Evolutionary conservation across 2,329 filamentous ascomycete species (phyloP).

Genomic region (Sclerotinia nivalis): DNA sequence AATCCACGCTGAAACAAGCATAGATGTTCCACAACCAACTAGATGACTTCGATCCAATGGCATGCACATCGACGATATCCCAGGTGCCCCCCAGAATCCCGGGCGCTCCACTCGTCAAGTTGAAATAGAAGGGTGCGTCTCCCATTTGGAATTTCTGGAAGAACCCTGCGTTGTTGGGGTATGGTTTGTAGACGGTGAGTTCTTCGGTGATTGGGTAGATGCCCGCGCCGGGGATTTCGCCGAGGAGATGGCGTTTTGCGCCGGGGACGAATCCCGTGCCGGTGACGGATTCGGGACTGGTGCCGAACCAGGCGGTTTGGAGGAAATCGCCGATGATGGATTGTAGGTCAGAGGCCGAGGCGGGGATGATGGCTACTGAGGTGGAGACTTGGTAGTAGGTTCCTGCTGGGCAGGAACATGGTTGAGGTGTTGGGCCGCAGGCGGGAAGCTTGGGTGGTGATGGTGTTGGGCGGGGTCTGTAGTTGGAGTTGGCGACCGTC

Average conservation of each 20-base stretch:
- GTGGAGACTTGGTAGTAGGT: slow-evolving; percentile 10
- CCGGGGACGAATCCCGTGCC: neutral
- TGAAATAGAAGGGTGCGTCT: neutral
- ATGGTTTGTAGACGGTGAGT: neutral
- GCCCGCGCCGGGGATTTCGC: slow-evolving; percentile 3
- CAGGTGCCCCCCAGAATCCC: neutral
- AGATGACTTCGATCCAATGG: neutral
- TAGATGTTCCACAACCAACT: slow-evolving; percentile 21
- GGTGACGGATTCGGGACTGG: neutral
- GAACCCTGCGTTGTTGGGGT: neutral
- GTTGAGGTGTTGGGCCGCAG: slow-evolving; percentile 1
- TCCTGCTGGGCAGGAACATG: slow-evolving; percentile 6
- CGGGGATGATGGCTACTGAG: neutral
- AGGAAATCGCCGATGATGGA: slow-evolving; percentile 6
- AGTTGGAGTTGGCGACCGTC: neutral
- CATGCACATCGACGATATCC: slow-evolving; percentile 13
- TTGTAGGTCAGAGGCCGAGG: neutral
- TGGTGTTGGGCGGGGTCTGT: neutral
- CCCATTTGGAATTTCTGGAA: slow-evolving; percentile 15
- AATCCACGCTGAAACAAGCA: slow-evolving; percentile 13
- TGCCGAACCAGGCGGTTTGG: slow-evolving; percentile 8
- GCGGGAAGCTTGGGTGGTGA: neutral
- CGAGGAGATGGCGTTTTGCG: neutral
- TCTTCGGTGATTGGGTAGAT: slow-evolving; percentile 10
- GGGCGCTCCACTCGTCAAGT: neutral